Evolutionary conservation across 1,284 basidiomycete species (phyloP), one percentile per base, ranked within the genome.

Genomic region (Psilocybe mexicana): DNA sequence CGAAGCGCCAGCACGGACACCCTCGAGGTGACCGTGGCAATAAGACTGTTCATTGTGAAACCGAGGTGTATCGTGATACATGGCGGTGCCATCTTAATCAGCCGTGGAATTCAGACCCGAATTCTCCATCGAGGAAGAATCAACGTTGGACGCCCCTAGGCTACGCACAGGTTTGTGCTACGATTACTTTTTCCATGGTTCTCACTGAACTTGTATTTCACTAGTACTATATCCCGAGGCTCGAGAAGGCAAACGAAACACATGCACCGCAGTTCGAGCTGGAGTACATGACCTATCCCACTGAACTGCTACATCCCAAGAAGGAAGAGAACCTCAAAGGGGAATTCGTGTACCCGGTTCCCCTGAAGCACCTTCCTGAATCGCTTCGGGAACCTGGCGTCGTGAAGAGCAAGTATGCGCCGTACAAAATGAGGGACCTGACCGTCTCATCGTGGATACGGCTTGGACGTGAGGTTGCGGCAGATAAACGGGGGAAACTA

Each of bases 371-470:
- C 42, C 76, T 95, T 59, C 89, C 92, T 1, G 73, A 73, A 43
- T 79, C 76, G 60, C 70, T 89, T 67, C 76, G 76, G 56, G 74
- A 78, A 36, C 49, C 43, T 44, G 68, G 71, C 60, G 76, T 70
- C 38, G 72, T 63, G 63, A 76, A 73, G 74, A 81, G 80, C 64
- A 82, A 78, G 72, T 87, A 83, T 63, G 86, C 84, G 65, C 91
- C 88, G 59, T 96, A 89, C 74, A 75, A 69, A 64, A 75, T 93
- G 82, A 69, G 65, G 56, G 91, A 91, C 70, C 76, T 93, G 77
- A 96, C 93, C 57, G 85, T 96, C 43, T 76, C 79, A 58, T 86
- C 86, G 59, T 94, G 92, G 86, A 74, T 93, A 61, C 78, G 78
- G 65, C 78, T 96, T 49, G 93, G 83, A 59, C 81, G 85, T 63